A percentile compares a stretch with the other conserved stretches of the same genome.
These are phyloP conservation scores for Metarhizium humberi DNA, from an alignment of 2,329 filamentous ascomycete species.

Conservation along the genomic window DNA sequence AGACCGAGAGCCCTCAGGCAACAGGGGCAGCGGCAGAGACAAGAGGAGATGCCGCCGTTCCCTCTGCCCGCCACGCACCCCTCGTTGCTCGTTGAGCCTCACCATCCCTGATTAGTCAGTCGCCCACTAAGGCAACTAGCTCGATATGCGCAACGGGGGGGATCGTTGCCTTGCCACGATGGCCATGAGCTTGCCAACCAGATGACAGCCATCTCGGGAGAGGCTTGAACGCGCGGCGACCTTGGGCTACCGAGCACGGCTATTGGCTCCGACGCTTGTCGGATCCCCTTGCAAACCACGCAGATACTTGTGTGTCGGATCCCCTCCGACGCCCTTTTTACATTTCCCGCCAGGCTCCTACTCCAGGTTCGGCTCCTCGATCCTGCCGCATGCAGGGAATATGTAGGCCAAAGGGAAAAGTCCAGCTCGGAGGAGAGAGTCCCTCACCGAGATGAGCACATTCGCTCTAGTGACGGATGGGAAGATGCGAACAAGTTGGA, in stretches of 20 bases:
- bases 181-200: too few species aligned
- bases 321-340: neutral
- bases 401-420: neutral
- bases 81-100: neutral
- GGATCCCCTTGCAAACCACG: too few species aligned
- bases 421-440: too few species aligned
- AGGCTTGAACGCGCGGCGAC: too few species aligned
- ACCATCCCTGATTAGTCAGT: neutral
- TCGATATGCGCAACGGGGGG: neutral
- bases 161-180: neutral
- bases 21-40: neutral
- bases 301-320: neutral
- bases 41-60: neutral
- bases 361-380: too few species aligned
- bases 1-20: too few species aligned
- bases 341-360: neutral
- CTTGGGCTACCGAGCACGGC: neutral
- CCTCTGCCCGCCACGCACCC: neutral
- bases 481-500: too few species aligned
- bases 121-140: neutral
- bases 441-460: too few species aligned
- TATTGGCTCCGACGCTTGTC: neutral
- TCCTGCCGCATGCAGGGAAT: neutral
- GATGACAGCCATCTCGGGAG: too few species aligned
- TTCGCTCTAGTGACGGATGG: too few species aligned